Evolutionary conservation across 495 filamentous ascomycete genomes (phyloP).

Genomic region (Hypoxylon trugodes): DNA sequence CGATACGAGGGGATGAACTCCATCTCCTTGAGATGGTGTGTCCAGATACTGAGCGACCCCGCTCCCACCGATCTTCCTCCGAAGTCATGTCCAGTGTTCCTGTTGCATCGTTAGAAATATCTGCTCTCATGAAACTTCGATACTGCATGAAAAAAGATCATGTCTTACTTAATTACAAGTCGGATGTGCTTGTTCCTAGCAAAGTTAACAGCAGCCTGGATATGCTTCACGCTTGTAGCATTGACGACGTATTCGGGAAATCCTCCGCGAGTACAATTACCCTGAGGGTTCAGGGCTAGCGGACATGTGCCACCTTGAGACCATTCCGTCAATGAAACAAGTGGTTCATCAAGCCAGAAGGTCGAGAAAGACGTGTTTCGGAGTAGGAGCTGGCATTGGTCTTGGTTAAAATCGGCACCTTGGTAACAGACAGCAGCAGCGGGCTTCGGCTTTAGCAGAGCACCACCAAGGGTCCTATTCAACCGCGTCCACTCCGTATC

Average conservation of each 20-base stretch:
- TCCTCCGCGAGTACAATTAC: conserved; percentile 62
- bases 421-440: conserved; percentile 61
- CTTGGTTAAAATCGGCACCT: conserved; percentile 53
- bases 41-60: conserved; percentile 67
- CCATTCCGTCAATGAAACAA: conserved; percentile 48
- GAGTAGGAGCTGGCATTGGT: conserved; percentile 49
- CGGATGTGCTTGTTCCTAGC: conserved; percentile 65
- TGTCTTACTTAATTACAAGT: conserved; percentile 63
- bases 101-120: conserved; percentile 33
- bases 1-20: conserved; percentile 53
- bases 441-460: conserved; percentile 61
- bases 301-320: conserved; percentile 50
- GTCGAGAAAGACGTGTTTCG: conserved; percentile 32
- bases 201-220: conserved; percentile 67
- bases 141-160: background rate
- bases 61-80: conserved; percentile 60
- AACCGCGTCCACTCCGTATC: conserved; percentile 54
- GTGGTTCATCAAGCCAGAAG: conserved; percentile 51
- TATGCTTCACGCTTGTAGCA: conserved; percentile 59
- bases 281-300: conserved; percentile 31
- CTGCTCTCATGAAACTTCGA: background rate
- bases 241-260: conserved; percentile 68
- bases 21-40: conserved; percentile 60
- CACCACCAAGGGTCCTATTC: conserved; percentile 55
- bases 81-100: conserved; percentile 75